Percentiles rank a stretch among this genome's conserved stretches.
phyloP scores from a whole-genome alignment of 2,329 filamentous ascomycete species.

The Mycosphaerella arachidis region DNA sequence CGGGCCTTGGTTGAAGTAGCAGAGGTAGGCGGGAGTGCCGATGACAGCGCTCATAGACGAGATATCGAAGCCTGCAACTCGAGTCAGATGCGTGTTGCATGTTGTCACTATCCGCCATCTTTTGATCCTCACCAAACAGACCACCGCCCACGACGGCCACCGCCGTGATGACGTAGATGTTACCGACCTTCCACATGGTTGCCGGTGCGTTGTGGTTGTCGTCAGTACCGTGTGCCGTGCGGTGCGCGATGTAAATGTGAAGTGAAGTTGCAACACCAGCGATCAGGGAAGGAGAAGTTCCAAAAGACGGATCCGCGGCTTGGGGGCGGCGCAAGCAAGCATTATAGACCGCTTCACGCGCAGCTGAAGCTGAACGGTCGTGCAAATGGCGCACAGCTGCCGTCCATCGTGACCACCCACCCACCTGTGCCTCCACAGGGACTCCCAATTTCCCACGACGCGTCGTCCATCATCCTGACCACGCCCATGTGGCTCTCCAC shows the following conservation, averaged over 20 bases:
- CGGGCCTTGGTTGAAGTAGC: constrained; percentile 60
- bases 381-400: neutral
- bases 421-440: neutral
- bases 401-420: constrained; percentile 4
- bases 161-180: constrained; percentile 54
- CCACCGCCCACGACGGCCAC: constrained; percentile 60
- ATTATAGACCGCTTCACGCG: neutral
- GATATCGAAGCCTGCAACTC: constrained; percentile 63
- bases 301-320: neutral
- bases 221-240: neutral
- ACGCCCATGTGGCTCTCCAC: constrained; percentile 3
- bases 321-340: neutral
- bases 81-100: neutral
- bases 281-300: neutral
- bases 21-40: constrained; percentile 55
- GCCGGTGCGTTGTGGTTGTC: neutral
- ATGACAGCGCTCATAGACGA: constrained; percentile 61
- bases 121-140: constrained; percentile 46
- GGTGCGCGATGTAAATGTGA: neutral
- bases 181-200: constrained; percentile 37
- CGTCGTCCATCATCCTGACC: too few relatives aligned
- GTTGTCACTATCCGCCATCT: neutral
- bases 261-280: neutral
- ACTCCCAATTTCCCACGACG: neutral
- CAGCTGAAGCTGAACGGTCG: constrained; percentile 1